Evolutionary conservation across 176 grass and related monocot genomes (phyloP).

Genomic region (Eragrostis nindensis): DNA sequence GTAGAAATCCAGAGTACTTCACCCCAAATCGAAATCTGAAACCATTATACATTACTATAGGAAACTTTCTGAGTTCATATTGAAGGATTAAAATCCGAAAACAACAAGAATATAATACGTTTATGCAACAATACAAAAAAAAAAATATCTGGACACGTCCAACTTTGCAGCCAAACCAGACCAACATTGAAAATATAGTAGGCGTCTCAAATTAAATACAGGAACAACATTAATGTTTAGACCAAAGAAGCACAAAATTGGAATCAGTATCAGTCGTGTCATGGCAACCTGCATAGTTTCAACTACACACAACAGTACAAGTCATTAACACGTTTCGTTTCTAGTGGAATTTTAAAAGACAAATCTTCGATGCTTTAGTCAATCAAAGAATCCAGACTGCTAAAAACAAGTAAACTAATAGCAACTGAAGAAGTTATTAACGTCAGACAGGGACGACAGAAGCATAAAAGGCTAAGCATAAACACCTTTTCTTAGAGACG

Average conservation of each 20-base stretch:
- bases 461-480: not conserved
- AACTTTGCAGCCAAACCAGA: slow-evolving; percentile 7
- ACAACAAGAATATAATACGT: not conserved
- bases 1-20: slow-evolving; percentile 63
- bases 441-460: not conserved
- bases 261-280: not conserved
- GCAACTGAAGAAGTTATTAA: slow-evolving; percentile 5
- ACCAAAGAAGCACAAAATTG: not conserved
- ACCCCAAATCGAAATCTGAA: slow-evolving; percentile 65
- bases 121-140: not conserved
- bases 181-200: not conserved
- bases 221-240: not conserved
- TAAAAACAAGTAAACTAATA: not conserved
- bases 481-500: not conserved
- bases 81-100: not conserved
- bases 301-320: not conserved
- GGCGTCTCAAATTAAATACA: not conserved
- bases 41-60: slow-evolving; percentile 31
- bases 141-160: not conserved
- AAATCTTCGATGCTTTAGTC: not conserved
- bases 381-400: not conserved
- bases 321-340: not conserved
- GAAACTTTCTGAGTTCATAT: not conserved
- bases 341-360: not conserved
- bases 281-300: not conserved